Percentiles rank a stretch among this genome's conserved stretches.
Conservation (phyloP, 176 grass and related monocot genomes). For the Oryza coarctata region DNA sequence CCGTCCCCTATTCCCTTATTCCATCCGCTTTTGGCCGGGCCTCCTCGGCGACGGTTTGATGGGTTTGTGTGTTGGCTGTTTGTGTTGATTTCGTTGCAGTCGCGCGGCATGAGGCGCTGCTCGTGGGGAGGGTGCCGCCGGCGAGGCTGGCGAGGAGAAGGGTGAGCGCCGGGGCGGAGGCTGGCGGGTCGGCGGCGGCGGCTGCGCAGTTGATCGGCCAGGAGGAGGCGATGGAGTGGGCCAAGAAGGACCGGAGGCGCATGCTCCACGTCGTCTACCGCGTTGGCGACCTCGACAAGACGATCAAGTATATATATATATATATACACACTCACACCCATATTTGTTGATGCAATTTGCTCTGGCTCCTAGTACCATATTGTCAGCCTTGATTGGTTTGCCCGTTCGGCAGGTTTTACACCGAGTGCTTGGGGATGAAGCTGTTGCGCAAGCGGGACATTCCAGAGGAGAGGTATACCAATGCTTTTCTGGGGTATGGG, state of each 20-base stretch:
- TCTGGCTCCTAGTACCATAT: not conserved
- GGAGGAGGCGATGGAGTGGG: constrained; percentile 77
- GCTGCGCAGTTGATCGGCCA: constrained; percentile 42
- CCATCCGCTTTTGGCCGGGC: not conserved
- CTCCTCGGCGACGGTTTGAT: not conserved
- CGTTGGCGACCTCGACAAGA: constrained; percentile 94
- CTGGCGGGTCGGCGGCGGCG: constrained; percentile 41
- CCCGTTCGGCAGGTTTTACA: constrained; percentile 70
- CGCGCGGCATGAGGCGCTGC: constrained; percentile 41
- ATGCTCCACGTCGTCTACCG: constrained; percentile 90
- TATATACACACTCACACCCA: not conserved
- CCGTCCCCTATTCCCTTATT: not conserved
- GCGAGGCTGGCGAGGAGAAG: constrained; percentile 50
- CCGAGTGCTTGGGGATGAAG: constrained; percentile 93
- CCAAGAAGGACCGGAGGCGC: constrained; percentile 73
- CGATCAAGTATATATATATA: constrained; percentile 93
- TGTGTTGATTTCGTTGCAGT: constrained; percentile 34
- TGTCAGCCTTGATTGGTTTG: constrained; percentile 7
- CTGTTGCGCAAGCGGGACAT: constrained; percentile 80
- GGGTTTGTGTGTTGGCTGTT: constrained; percentile 7
- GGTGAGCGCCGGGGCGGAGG: constrained; percentile 30
- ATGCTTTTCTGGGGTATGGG: constrained; percentile 91
- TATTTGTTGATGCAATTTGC: not conserved
- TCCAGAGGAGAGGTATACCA: constrained; percentile 93
- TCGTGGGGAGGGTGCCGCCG: constrained; percentile 33